Conservation (phyloP, 768 basidiomycete species). For the Leccinum barrowsii region DNA sequence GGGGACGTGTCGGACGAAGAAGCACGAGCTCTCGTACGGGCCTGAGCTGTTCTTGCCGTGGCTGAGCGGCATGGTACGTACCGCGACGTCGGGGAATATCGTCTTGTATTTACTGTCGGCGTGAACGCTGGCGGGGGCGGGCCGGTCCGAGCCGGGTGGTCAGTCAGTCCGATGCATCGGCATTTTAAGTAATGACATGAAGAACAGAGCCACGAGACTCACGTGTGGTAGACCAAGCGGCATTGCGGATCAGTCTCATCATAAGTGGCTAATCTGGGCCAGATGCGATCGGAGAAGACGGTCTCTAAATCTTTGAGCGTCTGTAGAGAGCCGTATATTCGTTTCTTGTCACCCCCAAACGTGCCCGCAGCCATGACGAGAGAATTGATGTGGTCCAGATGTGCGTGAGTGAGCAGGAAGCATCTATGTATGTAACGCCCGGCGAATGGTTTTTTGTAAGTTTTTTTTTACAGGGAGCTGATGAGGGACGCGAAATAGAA, state of each 20-base stretch:
- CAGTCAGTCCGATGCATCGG: slow-evolving; percentile 10
- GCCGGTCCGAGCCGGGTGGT: neutral
- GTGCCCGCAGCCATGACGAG: slow-evolving; percentile 84
- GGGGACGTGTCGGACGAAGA: slow-evolving; percentile 72
- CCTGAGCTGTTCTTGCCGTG: slow-evolving; percentile 61
- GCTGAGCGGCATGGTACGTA: slow-evolving; percentile 63
- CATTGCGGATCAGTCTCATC: slow-evolving; percentile 56
- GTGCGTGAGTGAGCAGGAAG: slow-evolving; percentile 84
- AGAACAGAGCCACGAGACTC: slow-evolving; percentile 28
- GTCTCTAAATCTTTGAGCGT: slow-evolving; percentile 67
- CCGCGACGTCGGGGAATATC: slow-evolving; percentile 55
- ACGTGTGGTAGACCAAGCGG: slow-evolving; percentile 65
- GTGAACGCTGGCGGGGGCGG: slow-evolving; percentile 39
- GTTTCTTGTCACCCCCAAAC: slow-evolving; percentile 55
- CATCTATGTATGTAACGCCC: slow-evolving; percentile 50
- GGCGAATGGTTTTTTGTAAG: too few relatives aligned
- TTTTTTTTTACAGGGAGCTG: neutral
- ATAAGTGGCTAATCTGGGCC: slow-evolving; percentile 84
- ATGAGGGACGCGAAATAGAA: neutral
- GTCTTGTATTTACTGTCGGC: slow-evolving; percentile 50
- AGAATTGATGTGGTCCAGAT: slow-evolving; percentile 86
- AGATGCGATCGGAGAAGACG: slow-evolving; percentile 74
- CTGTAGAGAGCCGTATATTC: slow-evolving; percentile 56
- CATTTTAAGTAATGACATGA: neutral
- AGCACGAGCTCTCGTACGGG: slow-evolving; percentile 75